A percentile compares a stretch with the other conserved stretches of the same genome.
phyloP scores from a whole-genome alignment of 495 filamentous ascomycete species.

The Tetracladium marchalianum region DNA sequence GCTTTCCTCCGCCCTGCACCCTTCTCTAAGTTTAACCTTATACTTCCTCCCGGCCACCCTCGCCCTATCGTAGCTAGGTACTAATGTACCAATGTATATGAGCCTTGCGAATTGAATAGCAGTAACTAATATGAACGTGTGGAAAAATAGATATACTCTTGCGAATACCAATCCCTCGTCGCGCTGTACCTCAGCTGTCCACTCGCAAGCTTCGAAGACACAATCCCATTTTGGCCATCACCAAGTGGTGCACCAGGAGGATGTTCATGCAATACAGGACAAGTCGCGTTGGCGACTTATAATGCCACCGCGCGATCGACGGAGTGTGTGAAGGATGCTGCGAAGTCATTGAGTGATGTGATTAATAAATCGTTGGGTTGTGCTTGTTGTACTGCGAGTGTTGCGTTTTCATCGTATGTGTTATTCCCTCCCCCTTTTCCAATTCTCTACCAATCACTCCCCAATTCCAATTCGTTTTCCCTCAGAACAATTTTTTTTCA shows the following conservation, averaged over 20 bases:
- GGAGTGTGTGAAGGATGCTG: not conserved
- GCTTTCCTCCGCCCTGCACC: not conserved
- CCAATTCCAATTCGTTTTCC: no score
- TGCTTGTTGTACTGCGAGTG: slow-evolving; percentile 1
- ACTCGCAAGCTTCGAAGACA: not conserved
- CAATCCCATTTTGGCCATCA: slow-evolving; percentile 8
- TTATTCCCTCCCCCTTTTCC: not conserved
- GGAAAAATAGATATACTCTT: slow-evolving; percentile 3
- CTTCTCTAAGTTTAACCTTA: not conserved
- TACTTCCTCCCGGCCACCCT: no score
- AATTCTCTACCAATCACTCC: no score
- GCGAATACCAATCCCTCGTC: slow-evolving; percentile 10
- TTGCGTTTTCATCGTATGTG: slow-evolving; percentile 1
- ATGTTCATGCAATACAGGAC: slow-evolving; percentile 9
- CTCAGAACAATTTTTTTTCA: not conserved
- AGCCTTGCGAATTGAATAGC: no score
- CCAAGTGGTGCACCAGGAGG: slow-evolving; percentile 6
- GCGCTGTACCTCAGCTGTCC: not conserved
- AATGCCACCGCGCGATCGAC: not conserved
- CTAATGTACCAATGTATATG: no score
- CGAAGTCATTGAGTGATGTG: not conserved
- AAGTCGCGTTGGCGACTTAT: not conserved
- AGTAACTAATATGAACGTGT: no score
- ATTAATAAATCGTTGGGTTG: not conserved
- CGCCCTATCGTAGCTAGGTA: no score